Conservation (phyloP, 1,139 yeast genomes). For the Fermentozyma sake region DNA sequence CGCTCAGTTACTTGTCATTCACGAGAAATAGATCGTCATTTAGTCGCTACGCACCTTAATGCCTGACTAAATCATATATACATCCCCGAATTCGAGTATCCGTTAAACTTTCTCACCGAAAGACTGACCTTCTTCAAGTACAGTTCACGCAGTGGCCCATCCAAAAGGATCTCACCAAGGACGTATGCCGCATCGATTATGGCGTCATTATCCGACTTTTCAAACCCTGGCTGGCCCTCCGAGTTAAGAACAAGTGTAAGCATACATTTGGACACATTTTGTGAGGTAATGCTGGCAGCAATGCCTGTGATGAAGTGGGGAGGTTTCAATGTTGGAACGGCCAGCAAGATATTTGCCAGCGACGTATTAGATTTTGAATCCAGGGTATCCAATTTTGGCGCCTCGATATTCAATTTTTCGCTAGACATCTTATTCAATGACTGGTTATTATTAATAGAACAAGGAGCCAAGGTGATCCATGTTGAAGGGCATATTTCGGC, state of each 20-base stretch:
- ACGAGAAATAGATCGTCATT: no score
- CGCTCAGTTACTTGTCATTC: no score
- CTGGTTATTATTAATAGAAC: slow-evolving; percentile 28
- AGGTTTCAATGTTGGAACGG: slow-evolving; percentile 40
- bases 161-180: slow-evolving; percentile 15
- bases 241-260: slow-evolving; percentile 39
- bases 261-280: slow-evolving; percentile 13
- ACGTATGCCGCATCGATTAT: slow-evolving; percentile 30
- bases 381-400: no score
- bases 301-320: slow-evolving; percentile 56
- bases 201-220: slow-evolving; percentile 35
- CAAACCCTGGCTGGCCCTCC: slow-evolving; percentile 58
- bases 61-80: no score
- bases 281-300: slow-evolving; percentile 39
- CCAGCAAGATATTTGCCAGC: slow-evolving; percentile 2
- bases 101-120: slow-evolving; percentile 32
- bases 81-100: slow-evolving; percentile 36
- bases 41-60: no score
- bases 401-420: slow-evolving; percentile 21
- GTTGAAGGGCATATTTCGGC: no score
- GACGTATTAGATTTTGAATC: no score
- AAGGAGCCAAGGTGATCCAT: slow-evolving; percentile 35
- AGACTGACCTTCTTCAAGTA: slow-evolving; percentile 24
- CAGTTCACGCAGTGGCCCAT: slow-evolving; percentile 10
- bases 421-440: slow-evolving; percentile 24